These are phyloP conservation scores for Trypanosoma boissoni DNA, from an alignment of 208 protist species.

Conservation along the genomic window DNA sequence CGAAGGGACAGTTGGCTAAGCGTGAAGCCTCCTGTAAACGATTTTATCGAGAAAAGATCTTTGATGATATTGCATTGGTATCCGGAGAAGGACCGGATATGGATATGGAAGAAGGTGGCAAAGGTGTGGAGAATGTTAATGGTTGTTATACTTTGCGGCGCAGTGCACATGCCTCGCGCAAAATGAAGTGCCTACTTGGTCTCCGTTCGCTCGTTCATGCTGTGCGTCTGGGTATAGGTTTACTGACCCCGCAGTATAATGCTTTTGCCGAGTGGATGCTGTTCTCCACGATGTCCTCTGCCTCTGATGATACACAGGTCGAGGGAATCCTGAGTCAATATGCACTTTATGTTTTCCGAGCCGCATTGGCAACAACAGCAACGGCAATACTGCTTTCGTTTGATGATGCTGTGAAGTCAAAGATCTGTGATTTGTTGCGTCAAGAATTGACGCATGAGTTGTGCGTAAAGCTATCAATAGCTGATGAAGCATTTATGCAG, in stretches of 20 bases:
- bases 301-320: not conserved
- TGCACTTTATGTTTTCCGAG: constrained; percentile 6
- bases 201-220: constrained; percentile 18
- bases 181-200: constrained; percentile 2
- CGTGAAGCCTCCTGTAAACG: constrained; percentile 13
- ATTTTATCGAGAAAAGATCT: constrained; percentile 26
- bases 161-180: constrained; percentile 4
- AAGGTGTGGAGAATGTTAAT: not conserved
- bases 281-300: constrained; percentile 8
- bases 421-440: constrained; percentile 22
- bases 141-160: constrained; percentile 23
- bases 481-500: constrained; percentile 53
- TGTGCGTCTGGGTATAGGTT: constrained; percentile 10
- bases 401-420: constrained; percentile 14
- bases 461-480: constrained; percentile 28
- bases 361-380: constrained; percentile 1
- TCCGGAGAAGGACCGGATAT: constrained; percentile 24
- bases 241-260: constrained; percentile 17
- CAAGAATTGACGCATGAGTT: constrained; percentile 28
- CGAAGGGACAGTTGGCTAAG: constrained; percentile 15
- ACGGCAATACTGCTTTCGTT: constrained; percentile 10
- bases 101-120: constrained; percentile 1
- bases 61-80: constrained; percentile 21
- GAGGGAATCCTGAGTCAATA: constrained; percentile 10
- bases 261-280: constrained; percentile 24